Percentiles rank a stretch among this genome's conserved stretches.
phyloP scores from a whole-genome alignment of 1,284 basidiomycete species.

The Cryptococcus maquisensis region DNA sequence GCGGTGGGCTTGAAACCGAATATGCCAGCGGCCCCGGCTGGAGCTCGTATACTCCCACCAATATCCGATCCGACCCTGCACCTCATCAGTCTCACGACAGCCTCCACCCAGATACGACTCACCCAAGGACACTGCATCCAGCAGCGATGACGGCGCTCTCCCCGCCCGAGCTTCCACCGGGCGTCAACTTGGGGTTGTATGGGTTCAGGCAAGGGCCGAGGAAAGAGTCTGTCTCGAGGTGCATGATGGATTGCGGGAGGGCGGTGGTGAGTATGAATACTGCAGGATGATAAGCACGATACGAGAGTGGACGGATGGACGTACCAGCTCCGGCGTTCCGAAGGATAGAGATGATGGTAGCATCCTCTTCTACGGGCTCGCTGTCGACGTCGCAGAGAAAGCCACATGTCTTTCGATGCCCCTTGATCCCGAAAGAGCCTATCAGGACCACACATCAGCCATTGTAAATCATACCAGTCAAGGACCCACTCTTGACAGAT shows the following conservation, averaged over 20 bases:
- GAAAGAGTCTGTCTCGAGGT: constrained; percentile 25
- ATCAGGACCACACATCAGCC: background rate
- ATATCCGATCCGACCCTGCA: constrained; percentile 48
- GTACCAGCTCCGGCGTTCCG: constrained; percentile 14
- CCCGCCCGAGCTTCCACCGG: constrained; percentile 60
- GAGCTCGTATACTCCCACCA: constrained; percentile 43
- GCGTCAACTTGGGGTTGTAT: constrained; percentile 54
- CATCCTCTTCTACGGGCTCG: background rate
- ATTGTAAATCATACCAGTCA: constrained; percentile 51
- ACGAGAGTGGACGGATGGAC: background rate
- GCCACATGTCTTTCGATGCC: constrained; percentile 18
- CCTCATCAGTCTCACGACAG: constrained; percentile 23
- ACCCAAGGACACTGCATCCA: constrained; percentile 27
- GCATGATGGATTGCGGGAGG: constrained; percentile 33
- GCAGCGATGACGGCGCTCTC: constrained; percentile 55
- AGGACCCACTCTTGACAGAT: constrained; percentile 63
- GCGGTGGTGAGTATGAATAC: constrained; percentile 26
- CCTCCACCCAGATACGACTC: background rate
- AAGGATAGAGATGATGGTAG: constrained; percentile 14
- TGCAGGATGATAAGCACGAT: constrained; percentile 7
- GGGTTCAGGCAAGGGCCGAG: constrained; percentile 49
- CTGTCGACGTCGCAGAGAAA: background rate
- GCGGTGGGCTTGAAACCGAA: constrained; percentile 43
- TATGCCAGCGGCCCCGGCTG: constrained; percentile 24
- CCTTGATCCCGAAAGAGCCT: constrained; percentile 28